Base-by-base conservation (phyloP, 345 rosid genomes). In the Syzygium grande region DNA sequence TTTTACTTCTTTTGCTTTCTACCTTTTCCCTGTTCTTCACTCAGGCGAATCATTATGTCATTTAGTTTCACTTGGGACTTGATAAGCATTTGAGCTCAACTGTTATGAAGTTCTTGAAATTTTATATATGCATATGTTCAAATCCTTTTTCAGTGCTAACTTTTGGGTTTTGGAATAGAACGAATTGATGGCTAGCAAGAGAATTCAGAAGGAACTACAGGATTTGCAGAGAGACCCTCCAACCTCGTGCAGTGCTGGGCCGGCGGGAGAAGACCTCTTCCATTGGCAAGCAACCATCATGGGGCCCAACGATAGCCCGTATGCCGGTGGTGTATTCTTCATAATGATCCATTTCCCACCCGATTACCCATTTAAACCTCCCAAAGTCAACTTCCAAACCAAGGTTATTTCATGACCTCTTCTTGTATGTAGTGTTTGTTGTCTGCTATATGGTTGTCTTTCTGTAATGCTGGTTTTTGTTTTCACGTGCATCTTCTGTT, bases 141-240 rank as follows among this genome's bases (percentile, higher is more conserved):
- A 84, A 19, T 52, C 41, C 51, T 52, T 29, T 84, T 29, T 52
- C 52, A 19, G 27, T 19, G 49, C 27, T 38, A 25, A 52, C 61
- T 85, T 85, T 38, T 29, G 86, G 46, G 46, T 73, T 73, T 38
- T 51, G 41, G 83, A 41, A 73, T 22, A 41, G 43, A 38, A 43
- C 19, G 11, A 30, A 78, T 79, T 84, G 86, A 88, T 88, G 89
- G 89, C 89, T 55, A 80, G 89, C 87, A 88, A 88, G 56, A 88
- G 89, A 58, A 88, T 88, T 43, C 89, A 88, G 68, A 88, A 88
- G 87, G 89, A 88, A 84, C 89, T 88, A 55, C 87, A 56, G 87
- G 89, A 88, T 78, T 86, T 88, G 87, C 89, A 88, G 89, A 86
- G 80, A 58, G 89, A 88, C 80, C 87, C 87, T n/a, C 89, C 89